A percentile compares a stretch with the other conserved stretches of the same genome.
Evolutionary conservation across 2,329 filamentous ascomycete genomes (phyloP).

Genomic region (Cordyceps javanica): DNA sequence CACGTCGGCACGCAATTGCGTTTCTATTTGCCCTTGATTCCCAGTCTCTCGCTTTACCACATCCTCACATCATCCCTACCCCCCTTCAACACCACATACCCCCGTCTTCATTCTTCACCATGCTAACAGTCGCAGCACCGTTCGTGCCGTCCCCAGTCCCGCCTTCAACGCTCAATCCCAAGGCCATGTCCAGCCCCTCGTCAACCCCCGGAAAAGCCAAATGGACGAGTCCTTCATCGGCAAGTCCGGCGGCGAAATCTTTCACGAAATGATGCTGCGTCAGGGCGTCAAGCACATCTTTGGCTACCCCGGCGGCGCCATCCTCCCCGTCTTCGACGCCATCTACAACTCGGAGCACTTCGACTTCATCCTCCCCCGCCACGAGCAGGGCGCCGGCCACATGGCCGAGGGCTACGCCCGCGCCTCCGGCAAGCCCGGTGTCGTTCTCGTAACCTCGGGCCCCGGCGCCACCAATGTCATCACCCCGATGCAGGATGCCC

Average conservation of each 20-base stretch:
- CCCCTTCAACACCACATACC: background rate
- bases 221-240: conserved; percentile 88
- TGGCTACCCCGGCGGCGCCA: conserved; percentile 90
- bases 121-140: conserved; percentile 24
- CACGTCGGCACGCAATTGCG: no score
- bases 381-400: conserved; percentile 96
- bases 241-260: conserved; percentile 92
- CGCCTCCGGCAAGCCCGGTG: conserved; percentile 87
- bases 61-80: background rate
- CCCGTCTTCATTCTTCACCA: no score
- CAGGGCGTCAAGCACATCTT: conserved; percentile 91
- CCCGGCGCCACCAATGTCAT: conserved; percentile 95
- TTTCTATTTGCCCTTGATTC: no score
- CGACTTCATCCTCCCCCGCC: conserved; percentile 88
- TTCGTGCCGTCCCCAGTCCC: conserved; percentile 56
- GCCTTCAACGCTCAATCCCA: conserved; percentile 48
- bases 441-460: conserved; percentile 93
- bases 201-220: conserved; percentile 51
- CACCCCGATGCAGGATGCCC: conserved; percentile 91
- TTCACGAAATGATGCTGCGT: conserved; percentile 98
- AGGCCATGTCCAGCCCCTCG: conserved; percentile 64
- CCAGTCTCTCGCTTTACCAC: background rate
- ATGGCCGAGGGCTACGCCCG: conserved; percentile 98
- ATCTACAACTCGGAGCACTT: conserved; percentile 98
- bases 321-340: conserved; percentile 95